Evolutionary conservation across 352 stramenopile species (phyloP).

Genomic region (Phytophthora fragariaefolia): DNA sequence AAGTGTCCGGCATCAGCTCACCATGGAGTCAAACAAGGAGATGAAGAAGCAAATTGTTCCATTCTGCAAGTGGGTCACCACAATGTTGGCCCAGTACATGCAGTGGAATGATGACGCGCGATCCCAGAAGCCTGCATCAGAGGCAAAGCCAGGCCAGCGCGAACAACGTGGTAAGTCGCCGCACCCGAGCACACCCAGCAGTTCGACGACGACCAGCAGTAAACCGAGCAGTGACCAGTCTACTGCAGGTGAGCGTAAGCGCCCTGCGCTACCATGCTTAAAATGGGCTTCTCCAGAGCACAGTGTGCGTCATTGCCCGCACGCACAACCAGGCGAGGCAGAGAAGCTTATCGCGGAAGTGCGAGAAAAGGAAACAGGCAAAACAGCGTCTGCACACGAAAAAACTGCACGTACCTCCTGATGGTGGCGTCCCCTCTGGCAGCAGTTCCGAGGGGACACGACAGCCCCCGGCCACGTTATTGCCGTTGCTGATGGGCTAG

Average conservation of each 20-base stretch:
- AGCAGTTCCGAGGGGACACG: not conserved
- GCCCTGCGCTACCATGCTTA: not conserved
- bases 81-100: conserved; percentile 8
- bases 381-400: not conserved
- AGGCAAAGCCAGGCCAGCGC: not conserved
- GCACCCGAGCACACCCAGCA: not conserved
- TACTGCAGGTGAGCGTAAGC: not conserved
- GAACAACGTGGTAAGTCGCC: not conserved
- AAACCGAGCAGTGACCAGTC: not conserved
- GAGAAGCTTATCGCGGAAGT: not conserved
- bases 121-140: not conserved
- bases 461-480: not conserved
- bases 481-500: not conserved
- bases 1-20: conserved; percentile 4
- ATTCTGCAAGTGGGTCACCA: conserved; percentile 11
- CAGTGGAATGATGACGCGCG: not conserved
- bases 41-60: conserved; percentile 9
- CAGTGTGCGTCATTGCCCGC: not conserved
- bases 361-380: not conserved
- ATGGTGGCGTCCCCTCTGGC: not conserved
- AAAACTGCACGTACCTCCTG: not conserved
- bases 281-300: not conserved
- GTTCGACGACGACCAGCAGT: not conserved
- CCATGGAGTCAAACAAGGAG: conserved; percentile 8
- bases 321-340: not conserved